Conservation (phyloP, 257 asterid genomes). For the Capsicum pubescens region DNA sequence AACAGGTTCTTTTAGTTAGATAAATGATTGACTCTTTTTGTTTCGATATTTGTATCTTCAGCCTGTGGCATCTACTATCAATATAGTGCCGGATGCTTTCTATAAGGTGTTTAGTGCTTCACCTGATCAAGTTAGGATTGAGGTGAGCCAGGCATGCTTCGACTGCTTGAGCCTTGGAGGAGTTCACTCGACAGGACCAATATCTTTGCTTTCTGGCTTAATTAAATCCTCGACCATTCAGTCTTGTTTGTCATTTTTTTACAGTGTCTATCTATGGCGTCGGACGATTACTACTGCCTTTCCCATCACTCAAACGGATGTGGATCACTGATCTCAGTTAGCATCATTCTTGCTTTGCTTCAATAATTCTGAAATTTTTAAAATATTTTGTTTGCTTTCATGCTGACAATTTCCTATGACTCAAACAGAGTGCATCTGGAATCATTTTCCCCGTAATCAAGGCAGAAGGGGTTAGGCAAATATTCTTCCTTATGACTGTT, state of each 20-base stretch:
- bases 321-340: conserved; percentile 48
- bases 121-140: conserved; percentile 60
- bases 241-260: conserved; percentile 60
- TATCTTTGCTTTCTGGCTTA: conserved; percentile 57
- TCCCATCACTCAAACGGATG: conserved; percentile 51
- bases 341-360: conserved; percentile 19
- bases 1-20: not conserved
- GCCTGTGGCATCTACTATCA: conserved; percentile 65
- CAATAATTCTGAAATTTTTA: not conserved
- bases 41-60: conserved; percentile 32
- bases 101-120: conserved; percentile 61
- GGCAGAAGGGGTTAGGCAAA: conserved; percentile 41
- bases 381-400: not conserved
- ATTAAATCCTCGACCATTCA: conserved; percentile 62
- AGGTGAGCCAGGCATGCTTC: conserved; percentile 66
- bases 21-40: not conserved
- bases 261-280: conserved; percentile 60
- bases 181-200: conserved; percentile 52
- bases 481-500: conserved; percentile 56
- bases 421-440: conserved; percentile 50
- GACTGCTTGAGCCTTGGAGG: conserved; percentile 64
- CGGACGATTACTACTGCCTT: conserved; percentile 58
- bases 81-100: conserved; percentile 60
- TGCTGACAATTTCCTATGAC: not conserved
- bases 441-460: conserved; percentile 45